Conservation (phyloP, 371 early-diverging fungal species). For the Mucor saturninus region DNA sequence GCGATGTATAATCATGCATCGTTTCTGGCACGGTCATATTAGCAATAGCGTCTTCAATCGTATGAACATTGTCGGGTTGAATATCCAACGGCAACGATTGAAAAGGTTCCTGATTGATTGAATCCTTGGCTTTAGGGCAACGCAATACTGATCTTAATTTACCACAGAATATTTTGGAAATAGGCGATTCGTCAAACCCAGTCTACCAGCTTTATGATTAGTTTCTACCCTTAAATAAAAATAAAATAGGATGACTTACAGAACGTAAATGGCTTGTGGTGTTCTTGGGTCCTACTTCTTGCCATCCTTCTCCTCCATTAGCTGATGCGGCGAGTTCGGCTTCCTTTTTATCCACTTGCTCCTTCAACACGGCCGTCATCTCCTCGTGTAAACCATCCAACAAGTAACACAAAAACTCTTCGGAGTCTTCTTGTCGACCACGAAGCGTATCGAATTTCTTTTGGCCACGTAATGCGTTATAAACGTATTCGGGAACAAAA, state of each 20-base stretch:
- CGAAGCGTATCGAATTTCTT: slow-evolving; percentile 82
- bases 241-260: slow-evolving; percentile 19
- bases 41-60: slow-evolving; percentile 86
- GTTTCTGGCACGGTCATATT: slow-evolving; percentile 78
- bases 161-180: slow-evolving; percentile 89
- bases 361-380: slow-evolving; percentile 58
- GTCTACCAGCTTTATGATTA: slow-evolving; percentile 35
- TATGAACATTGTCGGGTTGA: slow-evolving; percentile 72
- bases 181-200: slow-evolving; percentile 75
- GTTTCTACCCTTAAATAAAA: background rate
- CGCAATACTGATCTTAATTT: slow-evolving; percentile 77
- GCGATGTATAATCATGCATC: slow-evolving; percentile 64
- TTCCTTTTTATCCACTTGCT: slow-evolving; percentile 29
- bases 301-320: slow-evolving; percentile 72
- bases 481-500: slow-evolving; percentile 93
- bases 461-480: slow-evolving; percentile 81
- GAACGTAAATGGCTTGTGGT: slow-evolving; percentile 59
- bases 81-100: slow-evolving; percentile 90
- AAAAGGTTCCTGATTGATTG: slow-evolving; percentile 88
- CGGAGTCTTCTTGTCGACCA: slow-evolving; percentile 97
- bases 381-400: slow-evolving; percentile 96
- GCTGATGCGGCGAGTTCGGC: slow-evolving; percentile 18
- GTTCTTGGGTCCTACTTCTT: slow-evolving; percentile 90
- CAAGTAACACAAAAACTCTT: slow-evolving; percentile 93
- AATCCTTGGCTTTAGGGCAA: slow-evolving; percentile 78